phyloP scores from a whole-genome alignment of 805 yeast species.

The Kluyveromyces siamensis region DNA sequence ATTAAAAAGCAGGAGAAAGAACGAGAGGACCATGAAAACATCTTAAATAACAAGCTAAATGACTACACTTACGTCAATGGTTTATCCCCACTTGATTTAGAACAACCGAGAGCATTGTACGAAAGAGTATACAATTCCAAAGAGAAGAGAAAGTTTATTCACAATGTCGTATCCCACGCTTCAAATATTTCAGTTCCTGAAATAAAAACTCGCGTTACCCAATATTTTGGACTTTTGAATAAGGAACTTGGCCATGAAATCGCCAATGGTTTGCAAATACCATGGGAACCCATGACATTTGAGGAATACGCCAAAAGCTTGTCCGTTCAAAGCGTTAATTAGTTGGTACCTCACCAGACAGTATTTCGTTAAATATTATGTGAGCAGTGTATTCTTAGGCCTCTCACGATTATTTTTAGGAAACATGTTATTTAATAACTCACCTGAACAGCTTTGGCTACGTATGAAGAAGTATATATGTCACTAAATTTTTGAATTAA shows the following conservation, averaged over 20 bases:
- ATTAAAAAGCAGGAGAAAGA: constrained; percentile 25
- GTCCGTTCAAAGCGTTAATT: neutral
- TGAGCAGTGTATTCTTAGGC: too few species aligned
- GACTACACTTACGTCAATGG: constrained; percentile 33
- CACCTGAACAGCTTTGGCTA: too few species aligned
- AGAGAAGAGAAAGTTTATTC: constrained; percentile 28
- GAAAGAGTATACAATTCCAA: constrained; percentile 31
- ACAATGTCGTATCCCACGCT: constrained; percentile 34
- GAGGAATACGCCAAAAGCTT: constrained; percentile 25
- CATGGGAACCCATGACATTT: constrained; percentile 27
- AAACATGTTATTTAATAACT: too few species aligned
- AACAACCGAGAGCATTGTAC: constrained; percentile 38
- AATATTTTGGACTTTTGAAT: constrained; percentile 35
- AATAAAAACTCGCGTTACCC: constrained; percentile 32
- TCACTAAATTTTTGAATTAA: too few species aligned
- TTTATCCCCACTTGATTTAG: constrained; percentile 35
- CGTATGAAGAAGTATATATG: too few species aligned
- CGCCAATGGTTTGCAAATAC: constrained; percentile 35
- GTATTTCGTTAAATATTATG: neutral
- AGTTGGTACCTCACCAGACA: neutral
- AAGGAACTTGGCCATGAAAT: constrained; percentile 32
- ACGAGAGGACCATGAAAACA: constrained; percentile 29
- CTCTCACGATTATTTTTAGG: too few species aligned
- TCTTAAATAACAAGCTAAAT: constrained; percentile 29
- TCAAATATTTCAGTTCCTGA: constrained; percentile 22